Base-by-base conservation (phyloP, 2,329 filamentous ascomycete genomes). In the Sodiomyces alkalinus region DNA sequence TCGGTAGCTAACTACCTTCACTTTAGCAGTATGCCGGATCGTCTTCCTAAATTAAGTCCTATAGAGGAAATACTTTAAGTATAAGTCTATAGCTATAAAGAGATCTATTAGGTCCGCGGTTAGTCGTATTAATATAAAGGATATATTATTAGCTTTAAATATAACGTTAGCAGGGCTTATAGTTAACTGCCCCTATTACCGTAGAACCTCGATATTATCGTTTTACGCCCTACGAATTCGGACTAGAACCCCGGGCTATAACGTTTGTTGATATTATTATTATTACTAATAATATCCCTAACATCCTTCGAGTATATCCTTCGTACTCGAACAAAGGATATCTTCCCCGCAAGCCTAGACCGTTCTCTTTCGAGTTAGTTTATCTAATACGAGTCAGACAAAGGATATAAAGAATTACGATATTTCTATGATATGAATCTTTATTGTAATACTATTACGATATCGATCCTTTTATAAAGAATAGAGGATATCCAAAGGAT, bases 91-190 rank as follows among this genome's bases (percentile, higher is more conserved):
- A 17, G 17, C 11, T 27, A 17, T 18, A 18, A 18, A 17, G 17
- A 27, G 11, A 19, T 27, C 17, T 17, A 17, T 11, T 27, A 27
- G 16, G 17, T 27, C 4, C 17, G 6, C 4, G 13, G 25, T 18
- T 12, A 12, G 9, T 27, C 17, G 11, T 27, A 16, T 18, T 17
- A 27, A 11, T 27, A 27, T 27, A 27, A 18, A 12, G 25, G 7
- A 9, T 27, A 27, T 27, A 27, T 27, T 19, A 19, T 27, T 10
- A 17, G 17, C 17, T 27, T 27, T n/a, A 4, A 18, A 17, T 27
- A 27, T 5, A 4, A 27, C 19, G 19, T 27, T 17, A 18, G 3
- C 3, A 27, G 19, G 11, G 15, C 19, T 11, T 27, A 27, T 27
- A 5, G 7, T 19, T 27, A 27, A 4, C 16, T 27, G 10, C 17